phyloP scores from a whole-genome alignment of 2,329 filamentous ascomycete species.

The Diaporthe aspalathi region DNA sequence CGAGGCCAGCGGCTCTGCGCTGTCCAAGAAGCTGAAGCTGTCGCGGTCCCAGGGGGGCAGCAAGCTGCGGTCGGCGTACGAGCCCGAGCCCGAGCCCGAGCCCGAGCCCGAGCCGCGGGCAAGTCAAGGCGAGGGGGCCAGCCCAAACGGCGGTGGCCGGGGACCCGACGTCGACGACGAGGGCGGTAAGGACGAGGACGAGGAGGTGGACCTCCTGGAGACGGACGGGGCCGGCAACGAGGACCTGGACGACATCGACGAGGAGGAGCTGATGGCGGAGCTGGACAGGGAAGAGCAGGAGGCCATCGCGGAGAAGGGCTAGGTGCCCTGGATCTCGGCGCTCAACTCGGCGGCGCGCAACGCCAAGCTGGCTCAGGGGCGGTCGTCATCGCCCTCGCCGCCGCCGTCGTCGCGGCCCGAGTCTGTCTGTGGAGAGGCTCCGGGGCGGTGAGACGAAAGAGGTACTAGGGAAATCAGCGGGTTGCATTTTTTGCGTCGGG shows the following conservation, averaged over 20 bases:
- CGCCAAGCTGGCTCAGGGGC: conserved; percentile 12
- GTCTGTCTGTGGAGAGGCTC: background rate
- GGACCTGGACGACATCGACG: conserved; percentile 55
- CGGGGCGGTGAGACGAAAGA: background rate
- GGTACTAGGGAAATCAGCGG: background rate
- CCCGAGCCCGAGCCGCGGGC: background rate
- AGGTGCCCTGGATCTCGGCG: conserved; percentile 34
- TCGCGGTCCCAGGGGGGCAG: conserved; percentile 59
- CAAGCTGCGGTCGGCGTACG: conserved; percentile 55
- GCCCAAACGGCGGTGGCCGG: background rate
- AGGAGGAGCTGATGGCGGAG: conserved; percentile 71
- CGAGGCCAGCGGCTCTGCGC: conserved; percentile 48
- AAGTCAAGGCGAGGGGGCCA: background rate
- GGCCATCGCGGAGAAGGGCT: conserved; percentile 39
- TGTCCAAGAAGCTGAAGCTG: conserved; percentile 64
- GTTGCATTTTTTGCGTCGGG: conserved; percentile 10
- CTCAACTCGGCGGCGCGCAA: conserved; percentile 11
- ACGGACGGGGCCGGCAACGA: conserved; percentile 47
- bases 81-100: background rate
- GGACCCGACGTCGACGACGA: background rate
- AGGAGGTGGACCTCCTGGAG: conserved; percentile 50
- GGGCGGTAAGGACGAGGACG: conserved; percentile 52
- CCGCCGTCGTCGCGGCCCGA: background rate
- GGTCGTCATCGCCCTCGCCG: conserved; percentile 19
- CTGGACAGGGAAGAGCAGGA: conserved; percentile 58